phyloP scores from a whole-genome alignment of 2,329 filamentous ascomycete species.

The Apiospora aurea region DNA sequence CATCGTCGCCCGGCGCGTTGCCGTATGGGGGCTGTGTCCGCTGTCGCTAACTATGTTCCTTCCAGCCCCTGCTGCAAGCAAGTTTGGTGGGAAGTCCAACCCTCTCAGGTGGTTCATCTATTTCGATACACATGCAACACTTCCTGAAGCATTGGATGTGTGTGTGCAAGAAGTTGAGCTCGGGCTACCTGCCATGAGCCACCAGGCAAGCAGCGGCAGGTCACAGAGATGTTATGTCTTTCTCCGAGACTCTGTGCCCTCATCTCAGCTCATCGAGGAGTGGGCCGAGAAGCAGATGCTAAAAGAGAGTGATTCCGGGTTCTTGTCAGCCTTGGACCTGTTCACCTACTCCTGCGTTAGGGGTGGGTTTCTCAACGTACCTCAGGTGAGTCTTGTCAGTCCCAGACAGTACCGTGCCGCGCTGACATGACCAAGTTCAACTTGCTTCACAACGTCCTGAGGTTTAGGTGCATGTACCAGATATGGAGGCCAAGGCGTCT shows the following conservation, averaged over 20 bases:
- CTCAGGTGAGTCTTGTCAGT: constrained; percentile 22
- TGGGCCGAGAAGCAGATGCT: constrained; percentile 42
- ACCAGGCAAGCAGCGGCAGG: constrained; percentile 3
- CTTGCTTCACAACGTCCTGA: constrained; percentile 49
- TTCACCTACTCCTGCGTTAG: constrained; percentile 14
- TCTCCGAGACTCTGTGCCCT: constrained; percentile 7
- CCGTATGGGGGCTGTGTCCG: not conserved
- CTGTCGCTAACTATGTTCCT: not conserved
- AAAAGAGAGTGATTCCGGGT: constrained; percentile 48
- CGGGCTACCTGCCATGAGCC: constrained; percentile 1
- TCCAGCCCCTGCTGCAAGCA: constrained; percentile 20
- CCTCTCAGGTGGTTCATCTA: constrained; percentile 20
- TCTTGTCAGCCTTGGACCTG: constrained; percentile 30
- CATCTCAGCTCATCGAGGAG: constrained; percentile 8
- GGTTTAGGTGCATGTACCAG: constrained; percentile 57
- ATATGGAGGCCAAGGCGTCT: constrained; percentile 55
- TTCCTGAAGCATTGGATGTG: constrained; percentile 13
- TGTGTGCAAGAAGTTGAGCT: constrained; percentile 19
- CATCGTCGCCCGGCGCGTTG: not conserved
- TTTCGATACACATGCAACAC: constrained; percentile 7
- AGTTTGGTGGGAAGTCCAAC: constrained; percentile 11
- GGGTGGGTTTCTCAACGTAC: constrained; percentile 7
- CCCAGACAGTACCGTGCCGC: not conserved
- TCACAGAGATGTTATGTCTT: constrained; percentile 19
- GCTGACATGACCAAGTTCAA: constrained; percentile 47